Conservation (phyloP, 306 rosid species). For the Bauhinia variegata region DNA sequence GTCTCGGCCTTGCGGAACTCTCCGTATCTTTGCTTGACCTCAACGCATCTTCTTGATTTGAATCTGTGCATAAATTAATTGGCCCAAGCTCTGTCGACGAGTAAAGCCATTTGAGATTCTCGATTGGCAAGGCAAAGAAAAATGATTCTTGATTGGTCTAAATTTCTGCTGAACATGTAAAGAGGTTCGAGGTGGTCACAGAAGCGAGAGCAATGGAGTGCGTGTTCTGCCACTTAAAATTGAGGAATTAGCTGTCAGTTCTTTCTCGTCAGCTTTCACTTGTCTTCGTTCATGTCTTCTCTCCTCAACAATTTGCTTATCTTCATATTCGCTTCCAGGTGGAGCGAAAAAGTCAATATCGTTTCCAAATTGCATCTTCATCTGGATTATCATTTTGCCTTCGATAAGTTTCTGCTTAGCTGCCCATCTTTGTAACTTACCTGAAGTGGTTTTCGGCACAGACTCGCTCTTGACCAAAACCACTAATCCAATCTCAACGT, state of each 20-base stretch:
- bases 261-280: background rate
- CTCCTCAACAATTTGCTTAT: background rate
- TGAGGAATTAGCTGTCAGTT: background rate
- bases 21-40: no score
- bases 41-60: no score
- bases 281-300: no score
- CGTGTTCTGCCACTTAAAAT: constrained; percentile 28
- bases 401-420: constrained; percentile 55
- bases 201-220: constrained; percentile 41
- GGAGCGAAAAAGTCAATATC: background rate
- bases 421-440: constrained; percentile 65
- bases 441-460: constrained; percentile 82
- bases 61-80: no score
- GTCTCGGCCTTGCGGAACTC: no score
- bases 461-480: constrained; percentile 60
- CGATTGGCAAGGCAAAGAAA: no score
- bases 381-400: constrained; percentile 56
- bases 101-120: no score
- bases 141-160: no score
- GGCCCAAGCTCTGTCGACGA: no score
- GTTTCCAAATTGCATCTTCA: constrained; percentile 54
- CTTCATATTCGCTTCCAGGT: background rate
- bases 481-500: constrained; percentile 59
- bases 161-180: no score
- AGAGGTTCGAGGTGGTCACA: constrained; percentile 22